A percentile compares a stretch with the other conserved stretches of the same genome.
Evolutionary conservation across 2,329 filamentous ascomycete genomes (phyloP).

Genomic region (Helotiales sp.): DNA sequence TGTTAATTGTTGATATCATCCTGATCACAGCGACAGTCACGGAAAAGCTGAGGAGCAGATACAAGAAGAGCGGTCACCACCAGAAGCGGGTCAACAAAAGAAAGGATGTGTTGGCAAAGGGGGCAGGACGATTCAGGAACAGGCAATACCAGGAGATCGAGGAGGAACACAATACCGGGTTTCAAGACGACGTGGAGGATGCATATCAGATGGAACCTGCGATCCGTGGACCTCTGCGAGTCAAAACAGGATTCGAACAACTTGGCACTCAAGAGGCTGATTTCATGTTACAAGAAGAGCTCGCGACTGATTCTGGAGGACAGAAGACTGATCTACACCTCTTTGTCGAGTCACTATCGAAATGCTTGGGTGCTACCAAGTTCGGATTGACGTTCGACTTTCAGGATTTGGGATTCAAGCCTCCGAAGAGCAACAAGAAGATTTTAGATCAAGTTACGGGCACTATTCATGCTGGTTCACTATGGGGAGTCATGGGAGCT

Average conservation of each 20-base stretch:
- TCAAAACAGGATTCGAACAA: slow-evolving; percentile 24
- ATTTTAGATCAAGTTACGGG: slow-evolving; percentile 56
- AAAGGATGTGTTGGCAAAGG: slow-evolving; percentile 3
- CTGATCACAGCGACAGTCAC: slow-evolving; percentile 40
- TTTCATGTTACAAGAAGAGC: slow-evolving; percentile 17
- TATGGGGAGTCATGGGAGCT: slow-evolving; percentile 61
- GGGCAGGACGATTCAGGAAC: slow-evolving; percentile 4
- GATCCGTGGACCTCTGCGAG: slow-evolving; percentile 8
- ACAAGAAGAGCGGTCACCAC: slow-evolving; percentile 28
- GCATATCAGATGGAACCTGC: slow-evolving; percentile 20
- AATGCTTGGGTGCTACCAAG: slow-evolving; percentile 49
- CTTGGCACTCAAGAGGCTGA: slow-evolving; percentile 15
- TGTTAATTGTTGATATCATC: slow-evolving; percentile 44
- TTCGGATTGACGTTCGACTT: slow-evolving; percentile 57
- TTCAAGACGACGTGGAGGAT: not conserved
- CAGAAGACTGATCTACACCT: slow-evolving; percentile 42
- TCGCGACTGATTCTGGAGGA: slow-evolving; percentile 8
- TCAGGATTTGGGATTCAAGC: slow-evolving; percentile 49
- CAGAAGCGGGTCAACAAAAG: not conserved
- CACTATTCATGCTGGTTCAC: slow-evolving; percentile 51
- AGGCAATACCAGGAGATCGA: slow-evolving; percentile 20
- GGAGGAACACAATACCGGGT: slow-evolving; percentile 5
- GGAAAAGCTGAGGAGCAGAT: slow-evolving; percentile 38
- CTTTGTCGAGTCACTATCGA: slow-evolving; percentile 54
- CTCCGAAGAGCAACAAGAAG: slow-evolving; percentile 43